Base-by-base conservation (phyloP, 2,329 filamentous ascomycete genomes). In the Pseudogymnoascus pannorum region DNA sequence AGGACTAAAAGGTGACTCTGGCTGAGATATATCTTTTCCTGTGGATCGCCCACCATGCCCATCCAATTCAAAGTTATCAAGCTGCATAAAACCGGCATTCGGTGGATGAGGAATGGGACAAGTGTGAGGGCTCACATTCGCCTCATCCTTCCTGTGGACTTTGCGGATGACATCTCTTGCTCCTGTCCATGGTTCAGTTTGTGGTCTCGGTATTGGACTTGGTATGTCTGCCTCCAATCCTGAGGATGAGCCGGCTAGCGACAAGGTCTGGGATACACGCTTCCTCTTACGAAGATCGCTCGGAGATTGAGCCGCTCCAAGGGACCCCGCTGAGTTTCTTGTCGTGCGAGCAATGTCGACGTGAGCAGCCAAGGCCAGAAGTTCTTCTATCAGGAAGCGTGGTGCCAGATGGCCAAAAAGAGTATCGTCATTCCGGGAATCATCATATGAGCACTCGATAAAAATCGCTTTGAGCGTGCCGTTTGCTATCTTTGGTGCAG, bases 381-480 rank as follows among this genome's bases (percentile, higher is more conserved):
- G 78, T 74, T 99, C 94, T 51, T 88, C 83, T 22, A 93, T 84
- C 11, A 99, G 75, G 72, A 91, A 94, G 0, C 86, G 80, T 0
- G 94, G 94, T 36, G 91, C 90, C 12, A 99, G 78, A 68, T 99
- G 94, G 0, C 94, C 94, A 66, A 92, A 99, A 0, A 99, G 79
- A 0, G 87, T 83, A 58, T 88, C 86, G 63, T 94, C 87, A 20
- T 84, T 81, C 68, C 92, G 88, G 6, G 84, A 83, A 72, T 97
- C 88, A 64, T 91, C 89, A 73, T 93, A 99, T 64, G 91, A 96
- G 74, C 93, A 97, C 77, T 99, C 94, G 68, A 99, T 95, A 71
- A 97, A 93, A 11, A 99, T 88, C 9, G 88, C 93, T 0, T 81
- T 82, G 0, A 99, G 80, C 3, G 81, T 79, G 1, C 91, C 90